Percentiles rank a stretch among this genome's conserved stretches.
Evolutionary conservation across 441 rosid genomes (phyloP).

Genomic region (Adansonia rubrostipa): DNA sequence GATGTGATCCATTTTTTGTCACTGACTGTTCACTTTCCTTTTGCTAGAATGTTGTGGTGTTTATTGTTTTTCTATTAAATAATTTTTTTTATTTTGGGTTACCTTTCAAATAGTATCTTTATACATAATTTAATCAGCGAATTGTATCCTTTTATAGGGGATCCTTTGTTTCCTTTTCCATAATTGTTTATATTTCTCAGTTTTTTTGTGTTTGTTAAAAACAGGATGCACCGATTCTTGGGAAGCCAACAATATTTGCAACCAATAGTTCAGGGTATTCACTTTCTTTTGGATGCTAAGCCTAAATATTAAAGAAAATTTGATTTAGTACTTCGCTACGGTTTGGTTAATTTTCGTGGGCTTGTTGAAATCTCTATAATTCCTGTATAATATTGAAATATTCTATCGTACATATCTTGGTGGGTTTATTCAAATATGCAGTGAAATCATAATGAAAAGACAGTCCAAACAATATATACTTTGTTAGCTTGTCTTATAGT

Average conservation of each 20-base stretch:
- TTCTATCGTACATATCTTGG: not conserved
- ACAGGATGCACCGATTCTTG: slow-evolving; percentile 92
- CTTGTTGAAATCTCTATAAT: slow-evolving; percentile 10
- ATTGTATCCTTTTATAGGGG: not conserved
- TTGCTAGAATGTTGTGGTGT: not conserved
- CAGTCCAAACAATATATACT: not conserved
- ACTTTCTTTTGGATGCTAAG: slow-evolving; percentile 29
- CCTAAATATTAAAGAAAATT: not conserved
- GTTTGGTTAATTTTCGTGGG: not conserved
- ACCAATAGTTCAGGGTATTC: slow-evolving; percentile 68
- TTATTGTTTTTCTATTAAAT: not conserved
- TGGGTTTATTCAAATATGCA: slow-evolving; percentile 15
- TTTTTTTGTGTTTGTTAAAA: slow-evolving; percentile 29
- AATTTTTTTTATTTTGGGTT: not conserved
- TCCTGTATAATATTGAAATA: not conserved
- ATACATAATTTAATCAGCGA: not conserved
- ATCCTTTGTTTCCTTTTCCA: not conserved
- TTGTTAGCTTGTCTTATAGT: slow-evolving; percentile 6
- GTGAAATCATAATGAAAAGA: not conserved
- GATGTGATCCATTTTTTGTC: slow-evolving; percentile 4
- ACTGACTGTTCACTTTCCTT: not conserved
- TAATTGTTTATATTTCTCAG: slow-evolving; percentile 21
- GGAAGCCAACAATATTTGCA: slow-evolving; percentile 76
- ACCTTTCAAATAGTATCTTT: slow-evolving; percentile 1
- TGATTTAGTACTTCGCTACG: not conserved